These are phyloP conservation scores for Colletotrichum incanum DNA, from an alignment of 2,329 filamentous ascomycete species.

Conservation along the genomic window DNA sequence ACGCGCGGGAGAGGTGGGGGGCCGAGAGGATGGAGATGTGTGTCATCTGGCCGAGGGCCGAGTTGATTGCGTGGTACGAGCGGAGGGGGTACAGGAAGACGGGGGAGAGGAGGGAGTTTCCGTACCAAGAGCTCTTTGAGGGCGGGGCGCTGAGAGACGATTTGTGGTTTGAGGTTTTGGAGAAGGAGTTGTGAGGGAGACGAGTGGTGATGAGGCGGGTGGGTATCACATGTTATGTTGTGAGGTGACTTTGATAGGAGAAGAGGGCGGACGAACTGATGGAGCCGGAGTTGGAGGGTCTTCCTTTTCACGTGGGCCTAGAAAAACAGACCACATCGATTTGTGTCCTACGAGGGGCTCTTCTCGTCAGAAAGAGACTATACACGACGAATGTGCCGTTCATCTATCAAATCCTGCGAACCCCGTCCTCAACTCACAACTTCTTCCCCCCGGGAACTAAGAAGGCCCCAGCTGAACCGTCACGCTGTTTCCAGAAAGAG, in stretches of 20 bases:
- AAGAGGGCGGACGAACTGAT: neutral
- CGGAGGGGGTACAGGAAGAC: conserved; percentile 59
- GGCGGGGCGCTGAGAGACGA: conserved; percentile 59
- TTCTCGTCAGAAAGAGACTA: too few relatives aligned
- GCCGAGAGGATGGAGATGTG: conserved; percentile 58
- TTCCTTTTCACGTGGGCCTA: too few relatives aligned
- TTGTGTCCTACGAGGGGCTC: too few relatives aligned
- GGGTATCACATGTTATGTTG: neutral
- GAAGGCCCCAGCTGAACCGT: conserved; percentile 47
- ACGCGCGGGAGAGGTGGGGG: conserved; percentile 53
- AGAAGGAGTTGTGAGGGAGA: conserved; percentile 54
- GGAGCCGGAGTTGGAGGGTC: conserved; percentile 44
- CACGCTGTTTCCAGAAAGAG: conserved; percentile 10
- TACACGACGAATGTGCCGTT: too few relatives aligned
- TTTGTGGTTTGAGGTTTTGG: conserved; percentile 59
- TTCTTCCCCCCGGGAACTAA: too few relatives aligned
- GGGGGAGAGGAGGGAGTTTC: conserved; percentile 59
- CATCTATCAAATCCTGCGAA: too few relatives aligned
- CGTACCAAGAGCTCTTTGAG: conserved; percentile 56
- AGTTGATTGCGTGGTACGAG: conserved; percentile 64
- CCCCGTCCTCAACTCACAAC: too few relatives aligned
- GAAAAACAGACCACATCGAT: too few relatives aligned
- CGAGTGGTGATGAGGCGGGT: neutral
- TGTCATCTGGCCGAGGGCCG: conserved; percentile 60
- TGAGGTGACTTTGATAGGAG: neutral